phyloP scores from a whole-genome alignment of 768 basidiomycete species.

The Lentinula edodes region DNA sequence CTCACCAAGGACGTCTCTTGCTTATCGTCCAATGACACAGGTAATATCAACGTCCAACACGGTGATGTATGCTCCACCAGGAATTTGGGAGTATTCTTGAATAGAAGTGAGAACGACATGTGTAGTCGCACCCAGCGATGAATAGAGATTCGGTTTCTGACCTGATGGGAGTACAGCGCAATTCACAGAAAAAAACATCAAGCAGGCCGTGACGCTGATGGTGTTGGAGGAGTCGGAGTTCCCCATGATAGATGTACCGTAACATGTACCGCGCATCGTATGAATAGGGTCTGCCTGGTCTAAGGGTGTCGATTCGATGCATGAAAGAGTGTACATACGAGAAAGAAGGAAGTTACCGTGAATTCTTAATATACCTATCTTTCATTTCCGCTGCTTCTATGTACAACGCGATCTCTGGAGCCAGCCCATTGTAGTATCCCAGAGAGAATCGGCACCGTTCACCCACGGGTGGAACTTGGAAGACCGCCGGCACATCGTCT shows the following conservation, averaged over 20 bases:
- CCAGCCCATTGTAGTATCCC: slow-evolving; percentile 41
- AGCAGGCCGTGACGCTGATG: too few relatives aligned
- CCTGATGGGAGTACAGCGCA: slow-evolving; percentile 22
- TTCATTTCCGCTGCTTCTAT: slow-evolving; percentile 21
- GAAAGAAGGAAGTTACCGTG: slow-evolving; percentile 23
- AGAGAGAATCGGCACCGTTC: background rate
- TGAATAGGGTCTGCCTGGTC: slow-evolving; percentile 15
- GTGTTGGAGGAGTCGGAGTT: background rate
- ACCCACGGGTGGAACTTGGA: background rate
- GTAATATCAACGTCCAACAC: slow-evolving; percentile 65
- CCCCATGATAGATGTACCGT: slow-evolving; percentile 10
- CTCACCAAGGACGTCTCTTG: slow-evolving; percentile 80
- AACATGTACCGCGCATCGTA: slow-evolving; percentile 20
- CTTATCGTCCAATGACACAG: slow-evolving; percentile 53
- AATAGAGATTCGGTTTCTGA: slow-evolving; percentile 82
- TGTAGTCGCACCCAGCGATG: slow-evolving; percentile 66
- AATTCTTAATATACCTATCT: slow-evolving; percentile 74
- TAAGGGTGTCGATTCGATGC: background rate
- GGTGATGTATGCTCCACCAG: slow-evolving; percentile 60
- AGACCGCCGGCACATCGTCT: slow-evolving; percentile 35
- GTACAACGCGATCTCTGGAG: slow-evolving; percentile 67
- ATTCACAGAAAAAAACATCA: too few relatives aligned
- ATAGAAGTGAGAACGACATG: slow-evolving; percentile 73
- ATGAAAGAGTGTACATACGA: background rate
- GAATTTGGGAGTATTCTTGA: slow-evolving; percentile 53